phyloP scores from a whole-genome alignment of 2,329 filamentous ascomycete genomes.

The Chalaropsis thielavioides region DNA sequence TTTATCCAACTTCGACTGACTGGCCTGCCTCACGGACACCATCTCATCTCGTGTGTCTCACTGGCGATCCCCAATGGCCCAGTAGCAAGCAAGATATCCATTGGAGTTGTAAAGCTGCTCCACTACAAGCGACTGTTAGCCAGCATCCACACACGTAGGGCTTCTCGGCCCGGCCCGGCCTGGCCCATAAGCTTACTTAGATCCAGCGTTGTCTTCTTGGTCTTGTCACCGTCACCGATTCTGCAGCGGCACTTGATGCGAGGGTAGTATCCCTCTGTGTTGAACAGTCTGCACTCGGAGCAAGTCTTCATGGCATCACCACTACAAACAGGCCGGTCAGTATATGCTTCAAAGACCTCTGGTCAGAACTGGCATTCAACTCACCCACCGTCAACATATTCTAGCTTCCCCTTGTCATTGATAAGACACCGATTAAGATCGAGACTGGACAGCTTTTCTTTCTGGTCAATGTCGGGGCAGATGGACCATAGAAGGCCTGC shows the following conservation, averaged over 20 bases:
- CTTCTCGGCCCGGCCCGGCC: neutral
- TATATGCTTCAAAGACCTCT: neutral
- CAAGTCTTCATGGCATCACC: conserved; percentile 3
- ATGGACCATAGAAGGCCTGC: neutral
- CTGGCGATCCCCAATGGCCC: neutral
- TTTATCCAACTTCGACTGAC: neutral
- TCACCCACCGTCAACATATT: conserved; percentile 4
- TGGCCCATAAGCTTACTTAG: conserved; percentile 1
- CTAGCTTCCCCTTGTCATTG: conserved; percentile 7
- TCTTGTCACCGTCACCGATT: neutral
- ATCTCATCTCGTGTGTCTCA: neutral
- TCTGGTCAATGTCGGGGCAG: conserved; percentile 5
- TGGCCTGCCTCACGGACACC: too few species aligned
- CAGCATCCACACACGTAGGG: neutral
- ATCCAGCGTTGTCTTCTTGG: neutral
- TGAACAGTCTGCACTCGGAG: neutral
- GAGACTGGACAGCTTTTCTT: neutral
- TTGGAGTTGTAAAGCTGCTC: conserved; percentile 10
- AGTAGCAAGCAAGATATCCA: conserved; percentile 5
- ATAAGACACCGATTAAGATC: conserved; percentile 9
- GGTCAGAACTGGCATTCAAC: neutral
- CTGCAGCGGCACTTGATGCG: conserved; percentile 1
- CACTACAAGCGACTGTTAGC: neutral
- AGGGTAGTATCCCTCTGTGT: neutral
- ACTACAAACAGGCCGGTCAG: neutral